Base-by-base conservation (phyloP, 2,329 filamentous ascomycete genomes). In the Phoma sp. region DNA sequence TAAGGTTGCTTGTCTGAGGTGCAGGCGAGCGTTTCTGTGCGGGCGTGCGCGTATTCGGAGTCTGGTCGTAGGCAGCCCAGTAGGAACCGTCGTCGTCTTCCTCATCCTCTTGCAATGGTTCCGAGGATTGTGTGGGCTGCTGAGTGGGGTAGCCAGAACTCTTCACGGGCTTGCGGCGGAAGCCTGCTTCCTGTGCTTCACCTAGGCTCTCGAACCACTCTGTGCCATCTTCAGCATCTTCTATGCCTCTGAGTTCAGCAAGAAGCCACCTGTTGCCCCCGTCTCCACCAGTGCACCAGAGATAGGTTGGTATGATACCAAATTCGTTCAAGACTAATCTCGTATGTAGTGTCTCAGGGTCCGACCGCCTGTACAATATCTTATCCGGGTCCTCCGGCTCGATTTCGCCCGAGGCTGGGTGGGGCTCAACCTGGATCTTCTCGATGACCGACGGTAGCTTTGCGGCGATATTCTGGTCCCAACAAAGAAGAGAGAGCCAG, bases 11-110 rank as follows among this genome's bases (percentile, higher is more conserved):
- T 64, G 71, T 58, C 15, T 64, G 63, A 1, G 88, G 88, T 12
- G 84, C 87, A 3, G 88, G 87, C 4, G 87, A 88, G 22, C 79
- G 81, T 67, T 88, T 85, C 17, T 64, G 61, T 2, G 68, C 70
- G 1, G 89, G 88, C 13, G 76, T 75, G 13, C 64, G 57, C 6
- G 32, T 45, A 6, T 63, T 63, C 1, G 88, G 88, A 4, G 88
- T 91, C 24, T 84, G 84, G 72, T 94, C 93, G 57, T 86, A 84
- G 29, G 85, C 88, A 87, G 90, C 88, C 90, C 90, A 94, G 74
- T 94, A 94, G 64, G 87, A 88, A 61, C 91, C 89, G 58, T 92
- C 88, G 29, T 90, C 88, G 0, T 86, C 86, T 0, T 87, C 84
- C 1, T 87, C 84, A 0, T 66, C 61, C 9, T 65, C 56, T 22